Evolutionary conservation across 1,284 basidiomycete genomes (phyloP), one percentile per base, ranked within the genome.

Genomic region (Coniferiporia sulphurascens): DNA sequence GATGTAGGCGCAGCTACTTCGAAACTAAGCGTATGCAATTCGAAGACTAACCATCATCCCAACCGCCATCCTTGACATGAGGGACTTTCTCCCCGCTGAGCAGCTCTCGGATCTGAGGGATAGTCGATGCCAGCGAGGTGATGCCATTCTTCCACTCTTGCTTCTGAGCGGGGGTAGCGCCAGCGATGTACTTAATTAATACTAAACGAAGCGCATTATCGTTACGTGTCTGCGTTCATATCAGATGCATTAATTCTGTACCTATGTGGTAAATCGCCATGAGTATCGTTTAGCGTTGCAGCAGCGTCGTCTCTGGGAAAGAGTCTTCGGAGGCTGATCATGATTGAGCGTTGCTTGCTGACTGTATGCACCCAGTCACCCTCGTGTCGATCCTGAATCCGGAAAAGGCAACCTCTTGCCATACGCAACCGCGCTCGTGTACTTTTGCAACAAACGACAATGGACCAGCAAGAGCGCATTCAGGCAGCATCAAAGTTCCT

Each of bases 401-500:
- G 19, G 21, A 32, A 53, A 48, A 17, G 21, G 38, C 48, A 2
- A 52, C 2, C 48, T 10, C 6, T 19, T 6, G 13, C 35, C 27
- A 7, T 32, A 35, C 7, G 13, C 21, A 38, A 15, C 17, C 35
- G 22, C 34, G 48, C 36, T 41, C 38, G 38, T 15, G 38, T 8
- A 41, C 38, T 5, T 27, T 27, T 27, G 27, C 27, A 27, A 27
- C 27, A 27, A 15, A 45, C 52, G 27, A 49, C 59, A 45, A 87
- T 87, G 84, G 81, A 84, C 63, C 69, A 78, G 52, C 72, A 77
- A 58, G 83, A 87, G 67, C 83, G 86, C 32, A 83, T 91, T 52
- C 76, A 84, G 67, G 80, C 81, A 10, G 93, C 90, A 7, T 86
- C 88, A 15, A 77, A 77, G 54, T 93, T 97, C 67, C 78, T 98